phyloP scores from a whole-genome alignment of 139 green algal genomes.

The Auxenochlorella protothecoides region DNA sequence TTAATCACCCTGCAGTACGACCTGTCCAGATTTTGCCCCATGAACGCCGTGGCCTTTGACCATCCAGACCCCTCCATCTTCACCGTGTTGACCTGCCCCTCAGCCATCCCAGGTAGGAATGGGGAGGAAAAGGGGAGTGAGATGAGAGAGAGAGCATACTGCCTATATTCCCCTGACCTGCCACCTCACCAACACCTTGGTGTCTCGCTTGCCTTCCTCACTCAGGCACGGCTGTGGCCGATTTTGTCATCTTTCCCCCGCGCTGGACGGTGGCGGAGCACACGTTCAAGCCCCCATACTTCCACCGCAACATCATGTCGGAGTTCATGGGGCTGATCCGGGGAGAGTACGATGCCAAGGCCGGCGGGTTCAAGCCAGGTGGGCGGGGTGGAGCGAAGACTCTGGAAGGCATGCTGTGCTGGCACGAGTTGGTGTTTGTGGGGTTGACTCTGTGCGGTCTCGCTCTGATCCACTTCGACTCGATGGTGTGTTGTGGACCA shows the following conservation, averaged over 20 bases:
- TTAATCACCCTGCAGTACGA: conserved; percentile 21
- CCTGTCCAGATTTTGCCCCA: conserved; percentile 47
- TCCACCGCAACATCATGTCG: conserved; percentile 75
- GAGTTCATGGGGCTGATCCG: conserved; percentile 96
- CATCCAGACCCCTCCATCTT: conserved; percentile 92
- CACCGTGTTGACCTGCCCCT: conserved; percentile 81
- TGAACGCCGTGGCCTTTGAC: conserved; percentile 65
- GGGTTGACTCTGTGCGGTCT: too few species aligned
- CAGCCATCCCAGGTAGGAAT: conserved; percentile 31
- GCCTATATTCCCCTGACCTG: not conserved
- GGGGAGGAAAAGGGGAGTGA: too few species aligned
- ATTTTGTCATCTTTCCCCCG: conserved; percentile 95
- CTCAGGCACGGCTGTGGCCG: conserved; percentile 59
- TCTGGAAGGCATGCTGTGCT: not conserved
- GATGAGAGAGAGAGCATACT: too few species aligned
- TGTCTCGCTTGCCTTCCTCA: not conserved
- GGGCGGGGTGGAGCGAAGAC: not conserved
- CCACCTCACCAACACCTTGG: not conserved
- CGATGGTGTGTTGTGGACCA: too few species aligned
- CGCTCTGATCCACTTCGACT: too few species aligned
- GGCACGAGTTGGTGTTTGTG: not conserved
- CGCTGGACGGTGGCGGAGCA: conserved; percentile 80
- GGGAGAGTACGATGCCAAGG: conserved; percentile 77
- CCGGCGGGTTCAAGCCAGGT: conserved; percentile 69
- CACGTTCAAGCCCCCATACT: conserved; percentile 94